A percentile compares a stretch with the other conserved stretches of the same genome.
Conservation (phyloP, 176 grass and related monocot species). For the Elymus sibiricus region DNA sequence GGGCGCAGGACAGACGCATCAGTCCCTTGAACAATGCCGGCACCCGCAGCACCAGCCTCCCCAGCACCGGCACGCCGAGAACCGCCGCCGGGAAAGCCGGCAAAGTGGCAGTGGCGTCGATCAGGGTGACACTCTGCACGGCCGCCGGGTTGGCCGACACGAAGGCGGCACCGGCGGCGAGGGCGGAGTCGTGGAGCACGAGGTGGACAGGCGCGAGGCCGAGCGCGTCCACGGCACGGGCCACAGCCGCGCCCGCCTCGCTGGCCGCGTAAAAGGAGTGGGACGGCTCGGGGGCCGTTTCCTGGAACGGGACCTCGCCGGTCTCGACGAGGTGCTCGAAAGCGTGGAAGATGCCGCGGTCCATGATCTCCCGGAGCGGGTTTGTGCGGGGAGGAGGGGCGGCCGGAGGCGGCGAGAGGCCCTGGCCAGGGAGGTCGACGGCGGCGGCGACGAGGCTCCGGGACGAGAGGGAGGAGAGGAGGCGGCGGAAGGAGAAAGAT, state of each 20-base stretch:
- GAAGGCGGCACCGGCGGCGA: constrained; percentile 51
- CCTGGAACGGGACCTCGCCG: constrained; percentile 61
- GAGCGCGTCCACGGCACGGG: constrained; percentile 46
- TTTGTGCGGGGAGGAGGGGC: neutral
- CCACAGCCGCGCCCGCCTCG: constrained; percentile 41
- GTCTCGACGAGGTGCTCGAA: constrained; percentile 82
- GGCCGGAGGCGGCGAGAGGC: constrained; percentile 34
- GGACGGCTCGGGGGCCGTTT: constrained; percentile 12
- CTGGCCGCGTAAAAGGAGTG: constrained; percentile 33
- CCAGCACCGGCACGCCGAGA: constrained; percentile 51
- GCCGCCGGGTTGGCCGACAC: constrained; percentile 35
- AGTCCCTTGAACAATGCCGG: constrained; percentile 49
- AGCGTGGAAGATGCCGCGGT: constrained; percentile 76
- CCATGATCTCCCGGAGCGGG: constrained; percentile 46
- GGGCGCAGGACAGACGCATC: constrained; percentile 62
- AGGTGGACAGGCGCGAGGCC: constrained; percentile 57
- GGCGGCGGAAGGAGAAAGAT: constrained; percentile 66
- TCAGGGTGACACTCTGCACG: constrained; percentile 54
- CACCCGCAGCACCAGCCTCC: neutral
- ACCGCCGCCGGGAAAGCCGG: constrained; percentile 72
- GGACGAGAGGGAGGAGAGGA: constrained; percentile 38
- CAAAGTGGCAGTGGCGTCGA: constrained; percentile 43
- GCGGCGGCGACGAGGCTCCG: constrained; percentile 27
- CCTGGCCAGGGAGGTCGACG: constrained; percentile 57
- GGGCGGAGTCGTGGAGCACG: constrained; percentile 70